These are phyloP conservation scores for Wallacemonas sp. DNA, from an alignment of 208 protist species.

Conservation along the genomic window DNA sequence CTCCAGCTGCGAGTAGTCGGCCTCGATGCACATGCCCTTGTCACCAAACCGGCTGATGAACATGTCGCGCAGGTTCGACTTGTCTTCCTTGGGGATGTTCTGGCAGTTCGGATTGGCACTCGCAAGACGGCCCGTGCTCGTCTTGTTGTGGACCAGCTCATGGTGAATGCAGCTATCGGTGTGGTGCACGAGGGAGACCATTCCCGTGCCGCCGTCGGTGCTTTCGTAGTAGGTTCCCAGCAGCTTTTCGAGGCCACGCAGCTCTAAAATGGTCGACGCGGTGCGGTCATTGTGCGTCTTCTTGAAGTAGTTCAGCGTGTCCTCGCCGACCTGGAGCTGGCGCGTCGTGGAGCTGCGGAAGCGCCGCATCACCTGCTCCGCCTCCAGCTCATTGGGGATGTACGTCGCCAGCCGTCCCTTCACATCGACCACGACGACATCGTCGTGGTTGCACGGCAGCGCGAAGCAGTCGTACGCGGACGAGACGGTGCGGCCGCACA, in stretches of 20 bases:
- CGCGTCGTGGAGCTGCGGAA: slow-evolving; percentile 78
- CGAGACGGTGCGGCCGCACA: slow-evolving; percentile 69
- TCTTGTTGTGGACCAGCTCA: slow-evolving; percentile 94
- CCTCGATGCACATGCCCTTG: slow-evolving; percentile 91
- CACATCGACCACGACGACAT: slow-evolving; percentile 79
- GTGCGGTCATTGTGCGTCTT: slow-evolving; percentile 75
- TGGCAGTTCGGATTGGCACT: slow-evolving; percentile 93
- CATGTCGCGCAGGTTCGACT: slow-evolving; percentile 87
- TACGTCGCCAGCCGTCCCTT: slow-evolving; percentile 67
- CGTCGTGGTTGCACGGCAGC: slow-evolving; percentile 76
- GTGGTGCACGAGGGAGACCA: slow-evolving; percentile 91
- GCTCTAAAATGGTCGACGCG: slow-evolving; percentile 79
- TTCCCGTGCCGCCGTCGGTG: slow-evolving; percentile 87
- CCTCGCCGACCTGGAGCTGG: slow-evolving; percentile 88
- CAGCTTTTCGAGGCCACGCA: slow-evolving; percentile 89
- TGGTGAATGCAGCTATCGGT: slow-evolving; percentile 92
- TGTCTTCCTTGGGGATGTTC: slow-evolving; percentile 93
- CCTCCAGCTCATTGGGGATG: slow-evolving; percentile 79
- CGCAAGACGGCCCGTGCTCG: slow-evolving; percentile 83
- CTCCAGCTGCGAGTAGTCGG: slow-evolving; percentile 94
- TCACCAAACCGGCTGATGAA: slow-evolving; percentile 90
- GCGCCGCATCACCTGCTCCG: slow-evolving; percentile 81
- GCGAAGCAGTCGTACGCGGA: slow-evolving; percentile 82
- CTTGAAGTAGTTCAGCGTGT: slow-evolving; percentile 88
- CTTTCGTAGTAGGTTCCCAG: slow-evolving; percentile 93